Evolutionary conservation across 192 early-diverging fungal species (phyloP), one percentile per base, ranked within the genome.

Genomic region (Phycomyces nitens): DNA sequence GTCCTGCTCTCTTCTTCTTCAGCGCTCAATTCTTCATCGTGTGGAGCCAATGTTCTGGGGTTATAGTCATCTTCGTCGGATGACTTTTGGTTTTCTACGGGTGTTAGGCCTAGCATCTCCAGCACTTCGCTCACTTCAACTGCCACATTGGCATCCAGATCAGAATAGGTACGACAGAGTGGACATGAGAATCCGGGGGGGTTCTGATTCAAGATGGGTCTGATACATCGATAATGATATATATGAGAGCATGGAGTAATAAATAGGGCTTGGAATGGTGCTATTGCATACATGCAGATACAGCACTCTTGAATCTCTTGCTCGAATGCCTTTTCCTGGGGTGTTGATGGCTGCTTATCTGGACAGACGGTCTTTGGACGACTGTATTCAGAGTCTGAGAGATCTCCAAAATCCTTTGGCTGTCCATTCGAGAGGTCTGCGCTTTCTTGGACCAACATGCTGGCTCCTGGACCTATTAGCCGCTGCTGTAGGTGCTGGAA

Each of bases 141-240:
- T 2, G 72, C 69, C 11, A 90, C 89, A 73, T 68, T 88, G 27
- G 87, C 88, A 52, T 90, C 89, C 40, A 94, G 71, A 67, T 94
- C 92, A 2, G 92, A 90, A 59, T 90, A 92, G 38, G 90, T 90
- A 41, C 92, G 82, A 78, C 91, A 94, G 34, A 94, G 77, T 34
- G 91, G 89, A 70, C 92, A 92, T 64, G 79, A 86, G 75, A 94
- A 93, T 18, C 83, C 80, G 1, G 84, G 81, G 62, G 78, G 83
- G 49, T 82, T 83, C 43, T 84, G 72, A 53, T 88, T 74, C 12
- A 74, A 39, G 21, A 93, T 69, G 11, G 89, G 88, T 69, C 86
- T 86, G 62, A 90, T 82, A 77, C 90, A 92, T 69, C 88, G 85
- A 76, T 90, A 94, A 68, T 94, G 92, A 79, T 86, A 94, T 68